These are phyloP conservation scores for Gypsophila paniculata DNA, from an alignment of 179 eudicot genomes.

Conservation along the genomic window DNA sequence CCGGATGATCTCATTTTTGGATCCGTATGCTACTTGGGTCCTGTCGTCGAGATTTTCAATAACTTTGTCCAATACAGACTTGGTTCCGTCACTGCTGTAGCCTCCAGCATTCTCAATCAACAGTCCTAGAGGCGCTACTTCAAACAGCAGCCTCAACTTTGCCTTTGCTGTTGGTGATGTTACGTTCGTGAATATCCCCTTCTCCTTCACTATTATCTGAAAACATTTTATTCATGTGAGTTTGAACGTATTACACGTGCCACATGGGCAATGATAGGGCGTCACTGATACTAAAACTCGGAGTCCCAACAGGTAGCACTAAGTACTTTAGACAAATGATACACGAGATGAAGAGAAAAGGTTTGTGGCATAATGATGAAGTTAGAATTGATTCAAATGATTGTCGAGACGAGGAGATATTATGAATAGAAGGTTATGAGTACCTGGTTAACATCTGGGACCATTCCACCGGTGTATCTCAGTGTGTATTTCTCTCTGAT, in stretches of 20 bases:
- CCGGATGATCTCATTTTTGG: constrained; percentile 85
- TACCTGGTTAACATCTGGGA: constrained; percentile 99
- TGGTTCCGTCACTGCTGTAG: constrained; percentile 80
- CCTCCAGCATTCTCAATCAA: constrained; percentile 97
- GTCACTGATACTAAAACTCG: background rate
- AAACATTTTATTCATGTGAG: background rate
- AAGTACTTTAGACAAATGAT: no score
- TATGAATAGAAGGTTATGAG: background rate
- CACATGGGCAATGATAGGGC: background rate
- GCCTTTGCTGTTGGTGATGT: constrained; percentile 86
- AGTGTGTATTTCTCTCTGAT: constrained; percentile 89
- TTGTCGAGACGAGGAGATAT: background rate
- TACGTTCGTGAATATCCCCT: constrained; percentile 95
- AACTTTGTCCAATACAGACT: constrained; percentile 80
- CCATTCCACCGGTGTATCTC: constrained; percentile 99
- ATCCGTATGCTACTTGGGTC: constrained; percentile 98
- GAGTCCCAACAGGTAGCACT: background rate
- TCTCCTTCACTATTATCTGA: constrained; percentile 97
- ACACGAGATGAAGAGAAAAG: no score
- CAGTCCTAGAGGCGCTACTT: constrained; percentile 91
- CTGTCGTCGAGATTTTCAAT: constrained; percentile 69
- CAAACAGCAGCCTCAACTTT: constrained; percentile 81
- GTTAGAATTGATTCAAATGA: background rate
- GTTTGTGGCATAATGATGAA: no score
- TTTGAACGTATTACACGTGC: background rate